Base-by-base conservation (phyloP, 768 basidiomycete genomes). In the Mycena metata region DNA sequence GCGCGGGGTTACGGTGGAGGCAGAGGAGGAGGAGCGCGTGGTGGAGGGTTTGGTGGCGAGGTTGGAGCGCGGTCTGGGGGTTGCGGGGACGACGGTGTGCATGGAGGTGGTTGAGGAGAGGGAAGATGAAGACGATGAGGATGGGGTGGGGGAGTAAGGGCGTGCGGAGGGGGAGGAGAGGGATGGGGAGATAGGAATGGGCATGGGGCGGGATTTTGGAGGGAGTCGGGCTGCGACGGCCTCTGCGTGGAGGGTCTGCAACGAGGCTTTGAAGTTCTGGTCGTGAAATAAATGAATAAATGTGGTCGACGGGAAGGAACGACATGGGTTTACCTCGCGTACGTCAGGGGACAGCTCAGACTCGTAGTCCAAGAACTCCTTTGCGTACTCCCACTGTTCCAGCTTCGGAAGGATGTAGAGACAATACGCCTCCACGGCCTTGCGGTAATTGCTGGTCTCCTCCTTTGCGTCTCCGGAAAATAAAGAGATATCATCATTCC, bases 361-460 rank as follows among this genome's bases (percentile, higher is more conserved):
- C 75, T 95, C 94, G 70, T 91, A 92, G 45, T 86, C 82, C 65
- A 96, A 75, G 75, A 94, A 95, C 70, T 93, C 92, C 58, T 81
- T 84, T 17, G 90, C 92, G 73, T 94, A 93, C 21, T 90, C 89
- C 94, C 94, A 95, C 73, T 93, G 90, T 54, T 87, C 88, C 30
- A 95, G 76, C 52, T 87, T 87, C 0, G 94, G 91, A 41, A 96
- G 78, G 41, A 95, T 79, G 65, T 90, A 89, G 17, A 94, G 80
- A 72, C 89, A 90, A 78, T 95, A 96, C 13, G 93, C 77, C 70
- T 94, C 93, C 51, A 95, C 75, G 11, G 94, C 85, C 74, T 91
- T 93, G 61, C 87, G 87, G 72, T 95, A 95, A 19, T 87, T 90
- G 52, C 88, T 87, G 15, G 77, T 82, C 4, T 82, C 81, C 0